Conservation (phyloP, 148 eudicot genomes). For the Polygonum maritimum region DNA sequence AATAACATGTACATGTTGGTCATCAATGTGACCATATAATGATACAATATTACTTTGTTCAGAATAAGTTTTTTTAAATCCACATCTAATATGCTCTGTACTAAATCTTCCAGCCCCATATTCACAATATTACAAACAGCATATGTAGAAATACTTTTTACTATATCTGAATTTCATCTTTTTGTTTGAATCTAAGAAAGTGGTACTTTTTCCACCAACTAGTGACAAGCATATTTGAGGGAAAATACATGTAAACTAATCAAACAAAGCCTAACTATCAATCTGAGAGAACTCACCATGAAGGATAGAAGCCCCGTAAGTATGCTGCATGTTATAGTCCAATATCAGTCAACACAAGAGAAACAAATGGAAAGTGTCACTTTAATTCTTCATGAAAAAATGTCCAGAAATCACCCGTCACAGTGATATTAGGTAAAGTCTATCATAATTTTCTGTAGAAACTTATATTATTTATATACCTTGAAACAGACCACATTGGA, state of each 20-base stretch:
- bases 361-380: neutral
- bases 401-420: neutral
- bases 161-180: neutral
- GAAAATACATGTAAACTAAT: neutral
- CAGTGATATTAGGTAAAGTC: neutral
- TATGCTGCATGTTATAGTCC: constrained; percentile 59
- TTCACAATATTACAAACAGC: neutral
- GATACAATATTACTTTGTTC: neutral
- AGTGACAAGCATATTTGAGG: neutral
- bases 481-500: constrained; percentile 99
- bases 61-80: neutral
- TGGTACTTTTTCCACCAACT: neutral
- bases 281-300: constrained; percentile 59
- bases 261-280: neutral
- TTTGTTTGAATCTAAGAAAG: neutral
- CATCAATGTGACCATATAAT: neutral
- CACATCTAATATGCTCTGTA: neutral
- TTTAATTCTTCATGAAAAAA: neutral
- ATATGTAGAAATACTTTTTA: neutral
- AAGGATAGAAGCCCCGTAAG: constrained; percentile 90
- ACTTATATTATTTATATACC: constrained; percentile 28
- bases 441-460: neutral
- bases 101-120: neutral
- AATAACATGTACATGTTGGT: neutral
- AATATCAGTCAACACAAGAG: constrained; percentile 26